These are phyloP conservation scores for Podosphaera aphanis DNA, from an alignment of 2,329 filamentous ascomycete species.

Conservation along the genomic window DNA sequence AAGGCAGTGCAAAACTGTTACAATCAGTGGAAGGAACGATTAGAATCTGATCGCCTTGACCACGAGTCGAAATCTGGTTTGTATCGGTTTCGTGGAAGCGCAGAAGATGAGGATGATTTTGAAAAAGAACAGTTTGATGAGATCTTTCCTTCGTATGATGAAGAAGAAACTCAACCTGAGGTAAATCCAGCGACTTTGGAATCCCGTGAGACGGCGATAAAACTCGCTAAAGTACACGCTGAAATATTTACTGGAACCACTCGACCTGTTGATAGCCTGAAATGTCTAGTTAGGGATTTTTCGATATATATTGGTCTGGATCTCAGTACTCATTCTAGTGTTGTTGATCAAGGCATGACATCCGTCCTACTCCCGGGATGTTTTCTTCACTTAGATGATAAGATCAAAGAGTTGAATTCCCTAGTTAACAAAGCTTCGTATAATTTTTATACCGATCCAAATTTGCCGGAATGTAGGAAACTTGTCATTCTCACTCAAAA, in stretches of 20 bases:
- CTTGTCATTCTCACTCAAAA: constrained; percentile 46
- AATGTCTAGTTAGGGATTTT: constrained; percentile 11
- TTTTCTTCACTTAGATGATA: constrained; percentile 40
- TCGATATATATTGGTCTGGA: constrained; percentile 10
- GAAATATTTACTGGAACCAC: constrained; percentile 16
- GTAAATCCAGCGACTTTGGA: constrained; percentile 2
- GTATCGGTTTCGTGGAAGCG: constrained; percentile 61
- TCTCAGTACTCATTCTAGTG: constrained; percentile 4
- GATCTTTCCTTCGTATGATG: constrained; percentile 60
- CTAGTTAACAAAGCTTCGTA: constrained; percentile 26
- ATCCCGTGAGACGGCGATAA: constrained; percentile 21
- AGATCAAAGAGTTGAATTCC: constrained; percentile 24
- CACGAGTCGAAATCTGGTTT: constrained; percentile 51
- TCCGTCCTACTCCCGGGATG: constrained; percentile 40
- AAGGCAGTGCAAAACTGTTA: constrained; percentile 52
- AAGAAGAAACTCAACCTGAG: constrained; percentile 14
- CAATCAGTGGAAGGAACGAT: constrained; percentile 53
- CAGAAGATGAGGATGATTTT: constrained; percentile 52
- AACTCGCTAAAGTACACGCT: constrained; percentile 35
- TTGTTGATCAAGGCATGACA: constrained; percentile 19
- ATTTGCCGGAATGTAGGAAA: constrained; percentile 51
- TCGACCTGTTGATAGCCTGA: constrained; percentile 10
- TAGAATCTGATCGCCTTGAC: constrained; percentile 53
- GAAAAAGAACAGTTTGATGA: constrained; percentile 53
- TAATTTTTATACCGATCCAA: constrained; percentile 77